These are phyloP conservation scores for Gaertneriomyces semiglobifer DNA, from an alignment of 192 early-diverging fungal genomes.

Conservation along the genomic window DNA sequence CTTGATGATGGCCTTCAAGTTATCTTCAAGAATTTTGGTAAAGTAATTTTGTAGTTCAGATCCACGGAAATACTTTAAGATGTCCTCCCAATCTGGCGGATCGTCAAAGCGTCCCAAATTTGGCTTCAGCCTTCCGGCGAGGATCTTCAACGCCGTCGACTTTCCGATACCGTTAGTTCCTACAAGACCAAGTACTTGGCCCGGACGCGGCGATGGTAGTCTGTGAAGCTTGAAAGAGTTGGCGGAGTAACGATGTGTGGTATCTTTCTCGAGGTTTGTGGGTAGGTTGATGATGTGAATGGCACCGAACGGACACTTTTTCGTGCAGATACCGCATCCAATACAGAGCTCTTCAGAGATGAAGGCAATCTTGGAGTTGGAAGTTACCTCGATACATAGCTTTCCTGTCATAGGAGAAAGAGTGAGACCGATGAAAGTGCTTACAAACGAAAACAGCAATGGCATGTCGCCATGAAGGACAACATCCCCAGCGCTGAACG, in stretches of 20 bases:
- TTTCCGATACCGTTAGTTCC: slow-evolving; percentile 88
- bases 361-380: slow-evolving; percentile 82
- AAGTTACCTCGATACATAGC: slow-evolving; percentile 88
- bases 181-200: slow-evolving; percentile 94
- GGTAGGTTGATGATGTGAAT: slow-evolving; percentile 97
- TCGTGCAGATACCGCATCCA: slow-evolving; percentile 96
- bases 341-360: slow-evolving; percentile 97
- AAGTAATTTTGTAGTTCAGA: slow-evolving; percentile 98
- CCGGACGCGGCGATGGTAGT: slow-evolving; percentile 90
- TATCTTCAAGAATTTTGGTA: slow-evolving; percentile 94
- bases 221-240: slow-evolving; percentile 98
- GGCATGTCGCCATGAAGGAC: neutral
- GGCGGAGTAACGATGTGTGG: slow-evolving; percentile 92
- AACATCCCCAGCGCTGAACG: neutral
- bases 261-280: slow-evolving; percentile 89
- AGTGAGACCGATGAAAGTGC: neutral
- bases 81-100: slow-evolving; percentile 61
- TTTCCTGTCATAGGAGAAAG: slow-evolving; percentile 55
- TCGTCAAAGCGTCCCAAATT: slow-evolving; percentile 83
- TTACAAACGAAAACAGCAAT: neutral
- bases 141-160: slow-evolving; percentile 90
- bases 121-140: slow-evolving; percentile 91
- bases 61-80: slow-evolving; percentile 93
- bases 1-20: slow-evolving; percentile 91
- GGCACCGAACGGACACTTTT: slow-evolving; percentile 96